Conservation (phyloP, 345 rosid genomes). For the Eucalyptus camaldulensis region DNA sequence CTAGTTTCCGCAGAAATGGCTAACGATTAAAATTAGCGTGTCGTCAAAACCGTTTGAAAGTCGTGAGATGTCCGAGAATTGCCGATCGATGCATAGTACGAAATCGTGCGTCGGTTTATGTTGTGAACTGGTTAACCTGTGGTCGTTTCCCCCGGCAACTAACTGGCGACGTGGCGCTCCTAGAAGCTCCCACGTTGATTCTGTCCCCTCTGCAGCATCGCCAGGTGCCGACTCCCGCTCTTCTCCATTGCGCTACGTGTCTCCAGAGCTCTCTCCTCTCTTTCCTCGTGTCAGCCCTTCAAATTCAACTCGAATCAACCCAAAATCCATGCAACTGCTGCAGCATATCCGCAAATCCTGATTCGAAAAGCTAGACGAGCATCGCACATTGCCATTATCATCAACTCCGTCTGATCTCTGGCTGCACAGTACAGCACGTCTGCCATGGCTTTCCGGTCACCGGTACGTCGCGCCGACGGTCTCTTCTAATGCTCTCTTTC, state of each 20-base stretch:
- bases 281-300: not conserved
- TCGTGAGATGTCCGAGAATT: not conserved
- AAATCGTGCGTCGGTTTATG: not conserved
- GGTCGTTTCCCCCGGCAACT: not conserved
- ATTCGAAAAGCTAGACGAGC: not conserved
- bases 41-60: not conserved
- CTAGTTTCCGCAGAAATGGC: not conserved
- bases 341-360: not conserved
- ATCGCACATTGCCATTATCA: not conserved
- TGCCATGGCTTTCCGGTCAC: conserved; percentile 22
- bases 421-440: not conserved
- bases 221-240: not conserved
- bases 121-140: not conserved
- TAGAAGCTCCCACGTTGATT: not conserved
- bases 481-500: not conserved
- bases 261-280: not conserved
- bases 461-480: conserved; percentile 8
- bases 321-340: not conserved
- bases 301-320: not conserved
- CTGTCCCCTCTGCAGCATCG: not conserved
- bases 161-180: not conserved
- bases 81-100: not conserved
- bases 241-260: not conserved
- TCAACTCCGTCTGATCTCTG: not conserved
- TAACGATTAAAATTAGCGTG: not conserved